Conservation (phyloP, 2,329 filamentous ascomycete species). For the Apiospora marii region DNA sequence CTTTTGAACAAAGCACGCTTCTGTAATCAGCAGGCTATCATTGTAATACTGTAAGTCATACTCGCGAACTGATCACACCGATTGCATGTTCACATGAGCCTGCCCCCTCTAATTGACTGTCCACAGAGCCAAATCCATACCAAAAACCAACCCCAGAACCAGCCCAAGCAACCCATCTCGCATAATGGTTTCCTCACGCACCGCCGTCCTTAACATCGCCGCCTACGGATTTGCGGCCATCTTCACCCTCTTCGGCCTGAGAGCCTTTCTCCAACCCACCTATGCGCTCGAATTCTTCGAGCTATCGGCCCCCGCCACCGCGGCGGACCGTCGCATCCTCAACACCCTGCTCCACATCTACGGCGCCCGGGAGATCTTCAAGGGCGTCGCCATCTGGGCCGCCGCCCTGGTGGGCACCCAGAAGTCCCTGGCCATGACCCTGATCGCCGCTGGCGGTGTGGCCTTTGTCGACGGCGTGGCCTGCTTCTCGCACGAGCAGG, state of each 20-base stretch:
- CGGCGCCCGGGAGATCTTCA: constrained; percentile 58
- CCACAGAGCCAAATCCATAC: not conserved
- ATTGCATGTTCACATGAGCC: too few species aligned
- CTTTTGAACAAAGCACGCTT: too few species aligned
- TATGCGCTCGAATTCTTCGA: constrained; percentile 48
- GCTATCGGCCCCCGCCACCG: constrained; percentile 41
- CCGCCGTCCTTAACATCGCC: constrained; percentile 3
- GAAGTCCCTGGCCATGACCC: constrained; percentile 50
- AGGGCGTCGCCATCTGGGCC: constrained; percentile 49
- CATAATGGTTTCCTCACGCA: constrained; percentile 9
- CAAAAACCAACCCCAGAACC: not conserved
- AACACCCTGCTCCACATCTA: constrained; percentile 55
- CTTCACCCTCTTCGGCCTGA: constrained; percentile 46
- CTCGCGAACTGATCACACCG: too few species aligned
- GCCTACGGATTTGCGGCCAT: constrained; percentile 32
- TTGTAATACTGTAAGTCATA: too few species aligned
- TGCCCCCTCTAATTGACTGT: not conserved
- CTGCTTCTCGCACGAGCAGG: constrained; percentile 48
- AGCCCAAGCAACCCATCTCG: not conserved
- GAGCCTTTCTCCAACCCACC: constrained; percentile 47
- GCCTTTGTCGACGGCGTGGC: constrained; percentile 55
- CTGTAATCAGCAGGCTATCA: too few species aligned
- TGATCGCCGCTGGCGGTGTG: constrained; percentile 50
- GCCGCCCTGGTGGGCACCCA: constrained; percentile 48
- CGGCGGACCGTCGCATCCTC: constrained; percentile 48